phyloP scores from a whole-genome alignment of 345 rosid genomes.

The Arabidopsis suecica region DNA sequence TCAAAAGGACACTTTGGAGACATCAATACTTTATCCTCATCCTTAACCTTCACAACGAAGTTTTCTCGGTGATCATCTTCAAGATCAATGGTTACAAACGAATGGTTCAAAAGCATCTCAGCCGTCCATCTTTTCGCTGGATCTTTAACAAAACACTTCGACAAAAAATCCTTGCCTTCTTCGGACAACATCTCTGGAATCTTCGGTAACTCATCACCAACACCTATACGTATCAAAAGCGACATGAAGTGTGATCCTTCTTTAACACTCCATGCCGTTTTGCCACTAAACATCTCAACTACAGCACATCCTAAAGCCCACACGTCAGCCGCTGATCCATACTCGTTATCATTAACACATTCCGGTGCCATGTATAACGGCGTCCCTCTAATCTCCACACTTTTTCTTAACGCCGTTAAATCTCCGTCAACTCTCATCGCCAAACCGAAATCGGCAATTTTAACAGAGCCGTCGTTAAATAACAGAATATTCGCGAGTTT shows the following conservation, averaged over 20 bases:
- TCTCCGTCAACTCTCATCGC: conserved; percentile 49
- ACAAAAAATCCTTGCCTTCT: conserved; percentile 74
- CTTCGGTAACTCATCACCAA: conserved; percentile 56
- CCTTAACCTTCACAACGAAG: not conserved
- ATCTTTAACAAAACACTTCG: conserved; percentile 62
- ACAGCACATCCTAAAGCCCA: conserved; percentile 91
- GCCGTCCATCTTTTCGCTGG: conserved; percentile 72
- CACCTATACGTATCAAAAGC: conserved; percentile 63
- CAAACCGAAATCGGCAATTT: conserved; percentile 80
- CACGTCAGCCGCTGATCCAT: conserved; percentile 69
- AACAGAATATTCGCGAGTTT: conserved; percentile 67
- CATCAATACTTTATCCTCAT: conserved; percentile 2
- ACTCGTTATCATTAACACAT: conserved; percentile 58
- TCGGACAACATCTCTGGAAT: conserved; percentile 62
- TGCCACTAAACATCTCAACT: conserved; percentile 77
- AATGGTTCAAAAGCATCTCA: conserved; percentile 75
- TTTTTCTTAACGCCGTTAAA: conserved; percentile 29
- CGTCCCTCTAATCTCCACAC: conserved; percentile 65
- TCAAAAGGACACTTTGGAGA: conserved; percentile 61
- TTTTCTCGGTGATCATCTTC: conserved; percentile 13
- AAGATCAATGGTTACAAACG: conserved; percentile 54
- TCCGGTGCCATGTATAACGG: conserved; percentile 84
- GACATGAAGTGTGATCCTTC: conserved; percentile 43
- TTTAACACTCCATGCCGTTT: conserved; percentile 61
- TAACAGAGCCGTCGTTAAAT: conserved; percentile 49